Evolutionary conservation across 208 protist genomes (phyloP).

Genomic region (Acanthamoeba healyi): DNA sequence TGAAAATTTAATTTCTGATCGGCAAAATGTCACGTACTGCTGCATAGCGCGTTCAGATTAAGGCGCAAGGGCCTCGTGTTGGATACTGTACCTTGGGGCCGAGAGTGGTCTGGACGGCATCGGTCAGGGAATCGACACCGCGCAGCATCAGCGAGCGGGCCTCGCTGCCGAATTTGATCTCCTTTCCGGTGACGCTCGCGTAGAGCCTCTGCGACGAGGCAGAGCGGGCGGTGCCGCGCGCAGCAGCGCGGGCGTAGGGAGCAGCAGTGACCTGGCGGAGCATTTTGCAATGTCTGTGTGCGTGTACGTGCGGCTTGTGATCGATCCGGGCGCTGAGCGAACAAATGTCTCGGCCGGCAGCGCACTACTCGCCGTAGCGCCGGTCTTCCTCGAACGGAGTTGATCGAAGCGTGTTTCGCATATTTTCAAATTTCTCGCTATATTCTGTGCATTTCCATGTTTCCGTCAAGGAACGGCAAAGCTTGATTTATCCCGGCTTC

Average conservation of each 20-base stretch:
- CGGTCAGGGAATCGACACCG: slow-evolving; percentile 97
- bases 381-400: slow-evolving; percentile 24
- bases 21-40: neutral
- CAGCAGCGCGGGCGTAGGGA: neutral
- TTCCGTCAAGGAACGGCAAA: neutral
- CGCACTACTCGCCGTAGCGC: neutral
- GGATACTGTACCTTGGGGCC: slow-evolving; percentile 95
- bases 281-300: neutral
- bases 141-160: slow-evolving; percentile 94
- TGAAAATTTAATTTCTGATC: neutral
- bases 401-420: neutral
- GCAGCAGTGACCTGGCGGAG: neutral
- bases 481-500: neutral
- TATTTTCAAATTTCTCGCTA: neutral
- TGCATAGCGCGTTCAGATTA: neutral
- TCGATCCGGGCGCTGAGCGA: neutral
- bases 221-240: neutral
- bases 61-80: neutral
- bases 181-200: slow-evolving; percentile 90
- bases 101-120: slow-evolving; percentile 98
- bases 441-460: neutral
- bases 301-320: neutral
- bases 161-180: slow-evolving; percentile 97
- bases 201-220: neutral
- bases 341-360: neutral